Evolutionary conservation across 345 rosid genomes (phyloP).

Genomic region (Raphanus sativus): DNA sequence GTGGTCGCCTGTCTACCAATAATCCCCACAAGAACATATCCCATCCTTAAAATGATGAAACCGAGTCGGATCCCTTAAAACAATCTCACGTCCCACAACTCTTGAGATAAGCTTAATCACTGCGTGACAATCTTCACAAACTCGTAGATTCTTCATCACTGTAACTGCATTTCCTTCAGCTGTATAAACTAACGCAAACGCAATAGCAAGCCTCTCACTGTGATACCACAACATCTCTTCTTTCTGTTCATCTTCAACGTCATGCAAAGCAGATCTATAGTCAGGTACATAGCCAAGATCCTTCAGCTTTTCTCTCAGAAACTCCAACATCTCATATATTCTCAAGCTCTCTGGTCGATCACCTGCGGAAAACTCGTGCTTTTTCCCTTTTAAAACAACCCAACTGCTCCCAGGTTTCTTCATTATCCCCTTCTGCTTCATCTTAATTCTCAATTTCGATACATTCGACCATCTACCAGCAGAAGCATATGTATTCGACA

Average conservation of each 20-base stretch:
- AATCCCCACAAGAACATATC: slow-evolving; percentile 57
- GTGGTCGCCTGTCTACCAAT: slow-evolving; percentile 42
- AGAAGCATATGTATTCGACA: slow-evolving; percentile 69
- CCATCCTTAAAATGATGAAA: slow-evolving; percentile 31
- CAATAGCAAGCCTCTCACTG: slow-evolving; percentile 70
- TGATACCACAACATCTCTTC: slow-evolving; percentile 45
- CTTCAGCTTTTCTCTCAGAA: slow-evolving; percentile 61
- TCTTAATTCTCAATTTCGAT: slow-evolving; percentile 52
- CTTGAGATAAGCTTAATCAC: slow-evolving; percentile 53
- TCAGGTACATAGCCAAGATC: slow-evolving; percentile 64
- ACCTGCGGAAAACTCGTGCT: slow-evolving; percentile 57
- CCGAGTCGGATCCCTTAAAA: background rate
- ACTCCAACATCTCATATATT: slow-evolving; percentile 51
- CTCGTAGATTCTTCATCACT: slow-evolving; percentile 76
- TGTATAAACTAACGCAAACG: slow-evolving; percentile 50
- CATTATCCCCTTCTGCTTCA: slow-evolving; percentile 53
- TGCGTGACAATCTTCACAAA: slow-evolving; percentile 69
- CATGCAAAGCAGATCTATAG: slow-evolving; percentile 30
- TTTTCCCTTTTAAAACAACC: slow-evolving; percentile 53
- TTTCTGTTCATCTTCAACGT: background rate
- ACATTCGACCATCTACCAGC: slow-evolving; percentile 62
- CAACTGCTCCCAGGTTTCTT: slow-evolving; percentile 69
- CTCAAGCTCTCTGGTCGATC: slow-evolving; percentile 50
- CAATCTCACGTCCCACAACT: slow-evolving; percentile 43
- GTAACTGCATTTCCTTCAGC: slow-evolving; percentile 50